Evolutionary conservation across 1,139 yeast species (phyloP).

Genomic region (Saccharomyces hybrid): DNA sequence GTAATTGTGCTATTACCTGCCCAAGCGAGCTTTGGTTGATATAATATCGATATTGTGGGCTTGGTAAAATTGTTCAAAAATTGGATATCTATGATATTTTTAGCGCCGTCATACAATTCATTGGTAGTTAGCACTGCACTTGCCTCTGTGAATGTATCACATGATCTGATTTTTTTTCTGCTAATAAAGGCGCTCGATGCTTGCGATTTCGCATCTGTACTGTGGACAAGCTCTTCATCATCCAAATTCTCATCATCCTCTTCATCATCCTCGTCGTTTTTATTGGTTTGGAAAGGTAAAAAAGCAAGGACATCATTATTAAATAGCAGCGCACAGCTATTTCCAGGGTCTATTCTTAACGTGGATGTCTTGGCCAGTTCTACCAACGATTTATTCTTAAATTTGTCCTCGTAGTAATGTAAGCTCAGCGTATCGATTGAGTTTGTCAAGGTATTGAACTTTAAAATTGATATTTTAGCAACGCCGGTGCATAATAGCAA

Average conservation of each 20-base stretch:
- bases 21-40: conserved; percentile 63
- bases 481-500: conserved; percentile 59
- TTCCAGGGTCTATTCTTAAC: conserved; percentile 59
- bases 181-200: conserved; percentile 27
- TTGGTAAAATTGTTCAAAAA: conserved; percentile 67
- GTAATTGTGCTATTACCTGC: conserved; percentile 45
- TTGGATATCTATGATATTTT: conserved; percentile 57
- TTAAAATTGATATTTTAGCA: conserved; percentile 71
- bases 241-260: conserved; percentile 26
- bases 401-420: conserved; percentile 76
- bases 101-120: conserved; percentile 50
- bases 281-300: conserved; percentile 42
- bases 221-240: conserved; percentile 31
- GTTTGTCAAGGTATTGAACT: conserved; percentile 54
- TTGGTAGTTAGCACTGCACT: conserved; percentile 47
- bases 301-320: conserved; percentile 69
- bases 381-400: conserved; percentile 45
- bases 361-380: conserved; percentile 38
- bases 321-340: conserved; percentile 54
- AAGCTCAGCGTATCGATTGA: conserved; percentile 64
- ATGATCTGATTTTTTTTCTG: conserved; percentile 7
- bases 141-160: conserved; percentile 9
- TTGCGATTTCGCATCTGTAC: conserved; percentile 17
- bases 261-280: conserved; percentile 27
- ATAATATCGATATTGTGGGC: conserved; percentile 71